Evolutionary conservation across 2,329 filamentous ascomycete genomes (phyloP), one percentile per base, ranked within the genome.

Genomic region (Aulographum hederae): DNA sequence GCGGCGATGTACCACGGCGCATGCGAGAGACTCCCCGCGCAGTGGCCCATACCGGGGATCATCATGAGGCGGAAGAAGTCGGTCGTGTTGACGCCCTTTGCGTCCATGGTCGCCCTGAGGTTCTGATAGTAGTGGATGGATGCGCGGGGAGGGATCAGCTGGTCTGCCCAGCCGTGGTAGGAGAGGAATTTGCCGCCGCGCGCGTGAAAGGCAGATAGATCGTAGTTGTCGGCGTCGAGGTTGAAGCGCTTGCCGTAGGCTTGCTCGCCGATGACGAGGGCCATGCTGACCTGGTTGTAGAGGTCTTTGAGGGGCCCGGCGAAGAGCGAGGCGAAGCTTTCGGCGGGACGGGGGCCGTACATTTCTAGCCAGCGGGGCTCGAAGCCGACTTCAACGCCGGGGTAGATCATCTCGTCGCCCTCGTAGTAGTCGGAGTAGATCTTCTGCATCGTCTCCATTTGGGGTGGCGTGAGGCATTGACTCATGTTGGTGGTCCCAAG

Each of bases 41-140:
- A 38, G 20, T 41, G 39, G 3, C 47, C 42, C 57, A 59, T 60
- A 5, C 56, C 57, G 2, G 56, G 57, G 8, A 60, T 52, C 14
- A 55, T 38, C 44, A 60, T 60, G 41, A 54, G 51, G 28, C 54
- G 51, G 43, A 51, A 60, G 41, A 54, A 61, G 12, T 44, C 41
- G 27, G 56, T 48, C 2, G 58, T 37, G 3, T 53, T 38, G 18
- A 54, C 41, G 14, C 50, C 28, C 0, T 41, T 36, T 6, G 42
- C 45, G 2, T 46, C 44, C 44, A 47, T 48, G 16, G 34, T 27
- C 3, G 29, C 35, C 32, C 48, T 41, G 1, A 47, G 44, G 10
- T 33, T 34, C 28, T 43, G 35, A 3, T 45, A 37, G 29, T 46
- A 47, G 5, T 37, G 34, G 6, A 46, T 31, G 1, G 43, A 48